Evolutionary conservation across 495 filamentous ascomycete genomes (phyloP).

Genomic region (Neurospora sp.): DNA sequence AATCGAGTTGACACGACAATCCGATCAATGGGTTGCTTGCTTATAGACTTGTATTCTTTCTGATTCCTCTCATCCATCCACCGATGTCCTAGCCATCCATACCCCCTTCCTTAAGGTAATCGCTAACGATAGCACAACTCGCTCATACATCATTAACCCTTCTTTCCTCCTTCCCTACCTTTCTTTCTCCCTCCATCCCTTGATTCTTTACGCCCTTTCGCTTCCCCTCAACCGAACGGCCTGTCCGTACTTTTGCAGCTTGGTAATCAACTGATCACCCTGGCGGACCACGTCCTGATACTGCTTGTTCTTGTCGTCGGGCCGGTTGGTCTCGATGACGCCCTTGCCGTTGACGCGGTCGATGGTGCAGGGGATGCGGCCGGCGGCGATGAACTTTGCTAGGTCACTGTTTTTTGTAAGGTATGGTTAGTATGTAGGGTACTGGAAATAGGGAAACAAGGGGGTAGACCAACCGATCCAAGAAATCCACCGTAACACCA

Average conservation of each 20-base stretch:
- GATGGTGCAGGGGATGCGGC: slow-evolving; percentile 90
- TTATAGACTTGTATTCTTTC: not conserved
- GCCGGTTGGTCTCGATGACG: slow-evolving; percentile 94
- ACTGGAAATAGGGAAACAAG: slow-evolving; percentile 2
- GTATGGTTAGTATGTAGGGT: not conserved
- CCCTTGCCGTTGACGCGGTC: slow-evolving; percentile 82
- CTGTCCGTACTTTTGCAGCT: slow-evolving; percentile 98
- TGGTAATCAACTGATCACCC: slow-evolving; percentile 93
- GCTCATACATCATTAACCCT: slow-evolving; percentile 4
- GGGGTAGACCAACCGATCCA: slow-evolving; percentile 63
- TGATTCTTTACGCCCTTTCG: slow-evolving; percentile 54
- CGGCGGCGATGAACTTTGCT: slow-evolving; percentile 91
- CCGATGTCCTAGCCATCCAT: not conserved
- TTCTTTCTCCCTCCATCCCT: not conserved
- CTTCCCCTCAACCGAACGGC: slow-evolving; percentile 88
- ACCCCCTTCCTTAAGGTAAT: not conserved
- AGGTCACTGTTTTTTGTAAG: slow-evolving; percentile 54
- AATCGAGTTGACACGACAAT: too few species aligned
- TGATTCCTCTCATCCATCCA: slow-evolving; percentile 1
- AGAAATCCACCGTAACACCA: slow-evolving; percentile 88
- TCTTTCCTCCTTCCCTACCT: not conserved
- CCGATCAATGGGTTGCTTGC: not conserved
- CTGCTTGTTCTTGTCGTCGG: slow-evolving; percentile 98
- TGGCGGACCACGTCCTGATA: slow-evolving; percentile 96
- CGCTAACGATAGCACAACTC: slow-evolving; percentile 5